phyloP scores from a whole-genome alignment of 495 filamentous ascomycete genomes.

The Talaromyces proteolyticus region DNA sequence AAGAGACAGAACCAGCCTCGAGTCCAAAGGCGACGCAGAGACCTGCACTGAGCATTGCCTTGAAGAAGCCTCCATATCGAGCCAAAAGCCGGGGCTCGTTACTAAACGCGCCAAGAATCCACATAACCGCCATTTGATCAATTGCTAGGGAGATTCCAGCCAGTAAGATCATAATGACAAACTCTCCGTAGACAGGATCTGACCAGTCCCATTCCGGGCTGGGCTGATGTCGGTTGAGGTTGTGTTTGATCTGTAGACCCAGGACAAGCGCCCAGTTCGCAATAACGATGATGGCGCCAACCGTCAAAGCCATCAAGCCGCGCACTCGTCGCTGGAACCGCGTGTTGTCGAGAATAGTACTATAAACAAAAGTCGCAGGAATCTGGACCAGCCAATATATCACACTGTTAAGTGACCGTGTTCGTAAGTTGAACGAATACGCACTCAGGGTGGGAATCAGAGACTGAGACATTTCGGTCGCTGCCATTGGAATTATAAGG shows the following conservation, averaged over 20 bases:
- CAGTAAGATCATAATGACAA: not conserved
- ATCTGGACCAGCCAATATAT: too few relatives aligned
- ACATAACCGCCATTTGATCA: not conserved
- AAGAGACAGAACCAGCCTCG: not conserved
- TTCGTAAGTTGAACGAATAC: too few relatives aligned
- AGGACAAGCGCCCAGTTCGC: not conserved
- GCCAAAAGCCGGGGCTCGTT: not conserved
- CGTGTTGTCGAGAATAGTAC: too few relatives aligned
- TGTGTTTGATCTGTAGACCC: not conserved
- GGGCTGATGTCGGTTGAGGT: not conserved
- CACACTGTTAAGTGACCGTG: too few relatives aligned
- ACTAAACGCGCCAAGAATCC: not conserved
- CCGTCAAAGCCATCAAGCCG: too few relatives aligned
- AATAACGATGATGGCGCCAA: not conserved
- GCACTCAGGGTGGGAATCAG: not conserved
- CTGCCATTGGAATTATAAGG: not conserved
- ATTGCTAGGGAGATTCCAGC: not conserved
- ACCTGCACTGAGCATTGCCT: not conserved
- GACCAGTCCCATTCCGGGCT: not conserved
- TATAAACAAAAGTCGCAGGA: too few relatives aligned
- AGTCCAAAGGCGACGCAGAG: not conserved
- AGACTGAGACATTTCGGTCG: not conserved
- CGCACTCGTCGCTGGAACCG: too few relatives aligned
- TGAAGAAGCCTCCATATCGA: not conserved
- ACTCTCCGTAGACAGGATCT: not conserved